phyloP scores from a whole-genome alignment of 1,284 basidiomycete genomes.

The Ustilago trichophora region DNA sequence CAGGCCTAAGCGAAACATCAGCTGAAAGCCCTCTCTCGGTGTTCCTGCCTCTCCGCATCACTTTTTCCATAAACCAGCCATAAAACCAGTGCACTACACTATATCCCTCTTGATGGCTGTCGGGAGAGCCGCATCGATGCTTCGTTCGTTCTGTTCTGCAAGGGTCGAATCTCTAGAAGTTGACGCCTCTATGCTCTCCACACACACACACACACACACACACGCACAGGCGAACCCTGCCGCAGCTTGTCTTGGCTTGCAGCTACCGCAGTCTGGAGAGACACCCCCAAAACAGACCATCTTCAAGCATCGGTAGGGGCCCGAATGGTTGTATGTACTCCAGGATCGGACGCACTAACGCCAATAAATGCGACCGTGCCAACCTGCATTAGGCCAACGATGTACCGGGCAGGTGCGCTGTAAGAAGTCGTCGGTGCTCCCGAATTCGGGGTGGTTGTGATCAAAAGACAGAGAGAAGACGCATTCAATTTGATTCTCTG shows the following conservation, averaged over 20 bases:
- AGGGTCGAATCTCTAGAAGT: neutral
- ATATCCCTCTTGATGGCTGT: neutral
- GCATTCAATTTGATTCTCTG: no score
- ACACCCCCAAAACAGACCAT: no score
- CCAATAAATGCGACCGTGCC: no score
- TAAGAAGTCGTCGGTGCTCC: neutral
- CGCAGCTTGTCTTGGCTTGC: no score
- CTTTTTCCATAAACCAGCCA: neutral
- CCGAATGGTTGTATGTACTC: neutral
- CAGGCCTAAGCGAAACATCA: constrained; percentile 23
- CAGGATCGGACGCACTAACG: constrained; percentile 2
- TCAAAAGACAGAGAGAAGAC: no score
- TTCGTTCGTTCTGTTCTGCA: neutral
- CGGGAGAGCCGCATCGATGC: neutral
- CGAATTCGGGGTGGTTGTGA: neutral
- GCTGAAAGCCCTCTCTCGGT: constrained; percentile 1
- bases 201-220: no score
- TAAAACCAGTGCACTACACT: neutral
- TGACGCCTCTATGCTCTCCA: no score
- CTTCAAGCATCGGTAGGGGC: neutral
- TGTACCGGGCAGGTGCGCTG: no score
- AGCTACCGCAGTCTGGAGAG: no score
- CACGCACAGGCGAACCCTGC: no score
- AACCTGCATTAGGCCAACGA: no score
- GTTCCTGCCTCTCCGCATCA: neutral